Conservation (phyloP, 169 alveolate genomes). For the Condylostoma magnum region DNA sequence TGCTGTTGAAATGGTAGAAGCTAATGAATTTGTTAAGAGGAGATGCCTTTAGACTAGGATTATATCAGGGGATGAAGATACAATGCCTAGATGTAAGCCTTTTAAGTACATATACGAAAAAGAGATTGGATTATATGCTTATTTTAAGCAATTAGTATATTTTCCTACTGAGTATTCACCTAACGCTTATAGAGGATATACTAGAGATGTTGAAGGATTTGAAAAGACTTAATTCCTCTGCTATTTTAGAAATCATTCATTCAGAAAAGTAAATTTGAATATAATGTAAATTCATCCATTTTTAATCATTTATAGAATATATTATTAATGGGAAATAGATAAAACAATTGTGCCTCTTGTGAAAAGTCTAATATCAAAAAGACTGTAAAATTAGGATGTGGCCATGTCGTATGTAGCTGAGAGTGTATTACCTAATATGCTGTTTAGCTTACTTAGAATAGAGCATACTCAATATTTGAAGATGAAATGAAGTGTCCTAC, state of each 20-base stretch:
- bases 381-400: too few species aligned
- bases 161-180: constrained; percentile 97
- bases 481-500: too few species aligned
- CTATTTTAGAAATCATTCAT: constrained; percentile 79
- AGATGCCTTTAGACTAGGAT: constrained; percentile 92
- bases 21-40: constrained; percentile 96
- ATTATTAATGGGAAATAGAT: too few species aligned
- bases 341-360: too few species aligned
- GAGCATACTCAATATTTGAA: too few species aligned
- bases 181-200: constrained; percentile 96
- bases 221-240: constrained; percentile 75
- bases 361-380: too few species aligned
- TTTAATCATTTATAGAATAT: too few species aligned
- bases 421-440: too few species aligned
- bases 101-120: constrained; percentile 93
- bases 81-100: constrained; percentile 93
- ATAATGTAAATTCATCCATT: too few species aligned
- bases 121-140: constrained; percentile 97
- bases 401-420: too few species aligned
- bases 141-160: constrained; percentile 90
- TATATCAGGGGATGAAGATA: constrained; percentile 61
- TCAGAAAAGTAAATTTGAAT: constrained; percentile 57
- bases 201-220: constrained; percentile 92
- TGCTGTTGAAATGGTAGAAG: constrained; percentile 98
- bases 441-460: too few species aligned